Evolutionary conservation across 148 eudicot genomes (phyloP), one percentile per base, ranked within the genome.

Genomic region (Spergularia marina): DNA sequence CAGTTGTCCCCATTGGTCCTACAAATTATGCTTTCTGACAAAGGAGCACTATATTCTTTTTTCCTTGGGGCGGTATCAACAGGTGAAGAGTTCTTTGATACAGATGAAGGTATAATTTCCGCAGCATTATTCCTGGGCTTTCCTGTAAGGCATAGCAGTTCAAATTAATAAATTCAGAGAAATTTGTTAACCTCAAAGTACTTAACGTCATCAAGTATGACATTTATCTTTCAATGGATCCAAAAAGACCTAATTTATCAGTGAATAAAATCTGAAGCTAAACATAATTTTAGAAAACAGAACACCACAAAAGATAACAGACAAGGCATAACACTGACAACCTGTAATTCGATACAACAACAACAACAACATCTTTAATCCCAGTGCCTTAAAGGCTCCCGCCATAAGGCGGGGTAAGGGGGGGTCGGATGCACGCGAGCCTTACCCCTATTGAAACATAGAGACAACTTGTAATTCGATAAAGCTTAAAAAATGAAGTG

Each of bases 21-120:
- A 81, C 83, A 81, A 58, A 80, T 80, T 74, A 89, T 83, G 77
- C 76, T 87, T 82, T 88, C 89, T 70, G 80, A 81, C 55, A 86
- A 86, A 74, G 93, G 86, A 60, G 76, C 76, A 13, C 64, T 76
- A 30, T 80, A 68, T 70, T 79, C 53, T 65, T 34, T 71, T 75
- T 44, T 72, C 70, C 57, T 80, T 54, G 74, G 53, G 55, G 71
- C 64, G 44, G 74, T 39, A 66, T 75, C 60, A 21, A 52, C 66
- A 18, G 79, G 68, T 30, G 53, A 62, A 61, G 59, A 49, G 74
- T 75, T 72, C 81, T 76, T 77, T 68, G 71, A 21, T 78, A 51
- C n/a, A 76, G 65, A 69, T 21, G 18, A 17, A 39, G 66, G 73
- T 65, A 66, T 76, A 15, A 40, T 4, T 11, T 70, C 80, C 55